phyloP scores from a whole-genome alignment of 306 rosid species.

The Astragalus glycyphyllos region DNA sequence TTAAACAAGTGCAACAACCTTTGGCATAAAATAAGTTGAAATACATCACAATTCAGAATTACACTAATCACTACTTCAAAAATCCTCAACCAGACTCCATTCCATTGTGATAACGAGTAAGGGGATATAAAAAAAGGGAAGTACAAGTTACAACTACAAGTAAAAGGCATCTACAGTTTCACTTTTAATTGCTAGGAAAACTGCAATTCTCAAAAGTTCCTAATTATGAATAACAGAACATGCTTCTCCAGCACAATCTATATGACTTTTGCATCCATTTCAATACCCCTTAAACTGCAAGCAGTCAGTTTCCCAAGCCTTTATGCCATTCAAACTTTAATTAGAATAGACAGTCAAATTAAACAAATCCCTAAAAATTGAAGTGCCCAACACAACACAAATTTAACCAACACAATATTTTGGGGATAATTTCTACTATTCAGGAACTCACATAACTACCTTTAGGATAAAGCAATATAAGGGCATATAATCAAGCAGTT shows the following conservation, averaged over 20 bases:
- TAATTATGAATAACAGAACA: constrained; percentile 38
- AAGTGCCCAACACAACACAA: too few species aligned
- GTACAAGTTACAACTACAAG: background rate
- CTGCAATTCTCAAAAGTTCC: background rate
- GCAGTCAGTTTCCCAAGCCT: too few species aligned
- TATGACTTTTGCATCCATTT: constrained; percentile 18
- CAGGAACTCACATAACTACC: background rate
- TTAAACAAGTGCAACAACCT: constrained; percentile 20
- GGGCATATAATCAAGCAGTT: background rate
- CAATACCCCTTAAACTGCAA: too few species aligned
- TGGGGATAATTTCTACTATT: background rate
- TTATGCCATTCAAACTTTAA: background rate
- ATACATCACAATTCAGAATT: background rate
- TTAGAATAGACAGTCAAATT: background rate
- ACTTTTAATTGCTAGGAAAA: background rate
- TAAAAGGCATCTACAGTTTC: constrained; percentile 5
- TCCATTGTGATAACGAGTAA: constrained; percentile 15
- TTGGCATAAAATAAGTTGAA: constrained; percentile 14
- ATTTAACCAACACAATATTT: too few species aligned
- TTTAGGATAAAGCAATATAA: background rate
- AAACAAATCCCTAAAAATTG: too few species aligned
- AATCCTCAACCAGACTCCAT: constrained; percentile 17
- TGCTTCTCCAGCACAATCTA: background rate
- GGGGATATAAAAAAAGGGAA: background rate
- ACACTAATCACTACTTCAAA: constrained; percentile 22